These are phyloP conservation scores for Russula brevipes DNA, from an alignment of 768 basidiomycete species.

Conservation along the genomic window DNA sequence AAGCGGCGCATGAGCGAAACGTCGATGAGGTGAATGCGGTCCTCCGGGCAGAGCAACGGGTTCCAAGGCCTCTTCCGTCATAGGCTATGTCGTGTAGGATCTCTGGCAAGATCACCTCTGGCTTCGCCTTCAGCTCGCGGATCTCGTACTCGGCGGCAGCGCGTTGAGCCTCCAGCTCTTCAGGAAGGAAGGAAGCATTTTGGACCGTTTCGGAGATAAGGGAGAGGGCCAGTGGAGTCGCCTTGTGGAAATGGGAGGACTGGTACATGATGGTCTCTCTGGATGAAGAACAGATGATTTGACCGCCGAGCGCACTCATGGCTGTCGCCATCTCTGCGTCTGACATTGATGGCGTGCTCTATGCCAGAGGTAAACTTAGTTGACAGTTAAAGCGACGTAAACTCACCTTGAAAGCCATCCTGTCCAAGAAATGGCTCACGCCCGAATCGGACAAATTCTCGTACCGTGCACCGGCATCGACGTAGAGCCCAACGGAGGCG, in stretches of 20 bases:
- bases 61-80: constrained; percentile 72
- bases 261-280: constrained; percentile 98
- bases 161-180: constrained; percentile 78
- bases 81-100: constrained; percentile 85
- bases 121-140: constrained; percentile 80
- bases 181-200: constrained; percentile 64
- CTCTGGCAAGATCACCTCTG: constrained; percentile 92
- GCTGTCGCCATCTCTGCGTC: constrained; percentile 74
- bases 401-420: constrained; percentile 93
- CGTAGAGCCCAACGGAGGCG: constrained; percentile 85
- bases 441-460: constrained; percentile 71
- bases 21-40: constrained; percentile 67
- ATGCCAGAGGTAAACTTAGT: constrained; percentile 1
- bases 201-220: constrained; percentile 89
- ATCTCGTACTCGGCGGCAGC: constrained; percentile 89
- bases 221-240: constrained; percentile 75
- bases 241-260: constrained; percentile 85
- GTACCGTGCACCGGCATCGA: constrained; percentile 91
- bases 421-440: constrained; percentile 86
- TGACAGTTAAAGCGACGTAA: not conserved
- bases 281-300: constrained; percentile 86
- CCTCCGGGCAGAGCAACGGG: constrained; percentile 80
- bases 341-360: constrained; percentile 73
- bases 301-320: constrained; percentile 81
- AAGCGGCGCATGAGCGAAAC: constrained; percentile 53